These are phyloP conservation scores for Penicillium subrubescens DNA, from an alignment of 495 filamentous ascomycete species.

Conservation along the genomic window DNA sequence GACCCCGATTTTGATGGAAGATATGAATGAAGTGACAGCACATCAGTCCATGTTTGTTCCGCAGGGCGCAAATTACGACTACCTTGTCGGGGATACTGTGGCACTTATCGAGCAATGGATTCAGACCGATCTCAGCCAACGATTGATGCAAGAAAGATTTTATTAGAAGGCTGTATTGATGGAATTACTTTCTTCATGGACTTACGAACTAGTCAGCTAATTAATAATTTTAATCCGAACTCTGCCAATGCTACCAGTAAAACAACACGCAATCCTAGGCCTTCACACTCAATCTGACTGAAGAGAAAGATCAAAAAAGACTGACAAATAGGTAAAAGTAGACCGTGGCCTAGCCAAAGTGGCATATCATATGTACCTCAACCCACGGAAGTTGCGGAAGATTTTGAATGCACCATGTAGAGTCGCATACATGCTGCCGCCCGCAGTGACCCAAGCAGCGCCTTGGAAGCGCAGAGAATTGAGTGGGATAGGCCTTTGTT, in stretches of 20 bases:
- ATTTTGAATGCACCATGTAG: conserved; percentile 34
- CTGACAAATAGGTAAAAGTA: too few relatives aligned
- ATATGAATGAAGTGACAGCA: conserved; percentile 81
- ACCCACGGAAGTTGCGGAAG: conserved; percentile 33
- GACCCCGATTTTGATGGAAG: conserved; percentile 76
- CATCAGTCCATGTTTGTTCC: conserved; percentile 83
- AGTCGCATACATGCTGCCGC: conserved; percentile 35
- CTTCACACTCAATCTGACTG: not conserved
- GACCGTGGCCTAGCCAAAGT: not conserved
- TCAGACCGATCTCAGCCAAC: conserved; percentile 44
- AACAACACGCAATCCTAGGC: not conserved
- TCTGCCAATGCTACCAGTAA: not conserved
- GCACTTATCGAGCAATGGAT: conserved; percentile 74
- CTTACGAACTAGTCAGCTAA: not conserved
- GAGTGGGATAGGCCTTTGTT: conserved; percentile 20
- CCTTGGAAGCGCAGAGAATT: conserved; percentile 33
- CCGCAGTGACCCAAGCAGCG: conserved; percentile 35
- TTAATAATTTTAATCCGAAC: not conserved
- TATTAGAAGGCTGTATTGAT: conserved; percentile 13
- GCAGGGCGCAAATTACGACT: conserved; percentile 65
- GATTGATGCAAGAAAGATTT: conserved; percentile 22
- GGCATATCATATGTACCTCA: conserved; percentile 28
- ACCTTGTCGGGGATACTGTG: conserved; percentile 73
- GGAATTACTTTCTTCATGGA: not conserved
- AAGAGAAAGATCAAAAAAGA: not conserved